Conservation (phyloP, 441 rosid species). For the Corymbia citriodora region DNA sequence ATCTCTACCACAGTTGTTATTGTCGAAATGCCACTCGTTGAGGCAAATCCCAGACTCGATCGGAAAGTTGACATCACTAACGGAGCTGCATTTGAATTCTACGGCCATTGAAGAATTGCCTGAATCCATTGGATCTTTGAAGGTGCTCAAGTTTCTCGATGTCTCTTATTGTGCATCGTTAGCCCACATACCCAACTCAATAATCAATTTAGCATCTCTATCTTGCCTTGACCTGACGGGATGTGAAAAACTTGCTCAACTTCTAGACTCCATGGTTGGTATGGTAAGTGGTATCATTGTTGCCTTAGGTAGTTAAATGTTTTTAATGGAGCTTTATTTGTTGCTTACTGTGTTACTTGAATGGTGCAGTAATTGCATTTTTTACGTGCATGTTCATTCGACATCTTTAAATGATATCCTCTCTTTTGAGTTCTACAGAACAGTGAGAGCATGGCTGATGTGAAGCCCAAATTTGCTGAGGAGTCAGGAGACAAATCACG, state of each 20-base stretch:
- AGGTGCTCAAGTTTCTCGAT: accelerated
- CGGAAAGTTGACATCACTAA: no score
- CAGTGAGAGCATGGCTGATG: conserved; percentile 50
- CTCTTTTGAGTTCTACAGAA: conserved; percentile 33
- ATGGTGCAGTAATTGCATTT: background rate
- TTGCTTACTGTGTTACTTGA: background rate
- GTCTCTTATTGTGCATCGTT: accelerated
- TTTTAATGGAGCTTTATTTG: background rate
- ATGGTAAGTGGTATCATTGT: conserved; percentile 30
- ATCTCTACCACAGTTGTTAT: no score
- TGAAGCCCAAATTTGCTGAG: conserved; percentile 66
- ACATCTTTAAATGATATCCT: background rate
- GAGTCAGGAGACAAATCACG: conserved; percentile 63
- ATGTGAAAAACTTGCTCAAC: no score
- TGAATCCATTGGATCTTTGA: accelerated
- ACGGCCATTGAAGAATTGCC: no score
- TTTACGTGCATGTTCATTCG: background rate
- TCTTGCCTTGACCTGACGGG: accelerated
- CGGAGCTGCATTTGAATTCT: no score
- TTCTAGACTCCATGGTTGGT: conserved; percentile 27
- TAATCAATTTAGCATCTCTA: no score
- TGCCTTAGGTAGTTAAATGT: background rate
- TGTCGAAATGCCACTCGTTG: no score
- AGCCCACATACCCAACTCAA: accelerated
- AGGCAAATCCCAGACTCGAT: no score